Evolutionary conservation across 257 asterid species (phyloP).

Genomic region (Anisodus acutangulus): DNA sequence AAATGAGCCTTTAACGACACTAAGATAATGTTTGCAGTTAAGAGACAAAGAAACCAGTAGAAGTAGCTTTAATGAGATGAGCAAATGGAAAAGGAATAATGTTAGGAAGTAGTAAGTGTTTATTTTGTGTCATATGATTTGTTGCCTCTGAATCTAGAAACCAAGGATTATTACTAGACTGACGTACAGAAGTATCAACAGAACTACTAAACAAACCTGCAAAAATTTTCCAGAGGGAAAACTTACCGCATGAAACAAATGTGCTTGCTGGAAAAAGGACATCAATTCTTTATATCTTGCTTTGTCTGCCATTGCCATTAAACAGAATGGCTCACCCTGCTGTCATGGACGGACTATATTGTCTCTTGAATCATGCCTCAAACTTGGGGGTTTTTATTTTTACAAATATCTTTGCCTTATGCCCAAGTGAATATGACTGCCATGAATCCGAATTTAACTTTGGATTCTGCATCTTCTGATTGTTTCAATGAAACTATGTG

Average conservation of each 20-base stretch:
- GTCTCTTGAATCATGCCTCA: neutral
- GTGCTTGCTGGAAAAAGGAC: neutral
- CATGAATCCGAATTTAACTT: neutral
- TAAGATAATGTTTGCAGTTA: neutral
- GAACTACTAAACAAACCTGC: neutral
- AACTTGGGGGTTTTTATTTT: neutral
- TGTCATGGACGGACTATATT: too few species aligned
- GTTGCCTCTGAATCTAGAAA: neutral
- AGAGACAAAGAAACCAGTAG: neutral
- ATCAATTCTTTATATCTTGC: neutral
- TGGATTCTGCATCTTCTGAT: conserved; percentile 8
- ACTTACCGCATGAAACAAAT: neutral
- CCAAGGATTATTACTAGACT: neutral
- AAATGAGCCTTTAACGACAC: too few species aligned
- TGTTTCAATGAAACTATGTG: neutral
- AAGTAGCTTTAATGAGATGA: neutral
- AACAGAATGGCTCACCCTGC: neutral
- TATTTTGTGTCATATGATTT: neutral
- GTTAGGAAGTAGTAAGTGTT: neutral
- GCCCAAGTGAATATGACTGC: neutral
- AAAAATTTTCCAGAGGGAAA: neutral
- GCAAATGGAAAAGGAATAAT: neutral
- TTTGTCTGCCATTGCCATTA: neutral
- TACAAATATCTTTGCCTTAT: neutral
- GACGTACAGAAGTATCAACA: neutral